A percentile compares a stretch with the other conserved stretches of the same genome.
Conservation (phyloP, 169 alveolate species). For the Condylostoma magnum region DNA sequence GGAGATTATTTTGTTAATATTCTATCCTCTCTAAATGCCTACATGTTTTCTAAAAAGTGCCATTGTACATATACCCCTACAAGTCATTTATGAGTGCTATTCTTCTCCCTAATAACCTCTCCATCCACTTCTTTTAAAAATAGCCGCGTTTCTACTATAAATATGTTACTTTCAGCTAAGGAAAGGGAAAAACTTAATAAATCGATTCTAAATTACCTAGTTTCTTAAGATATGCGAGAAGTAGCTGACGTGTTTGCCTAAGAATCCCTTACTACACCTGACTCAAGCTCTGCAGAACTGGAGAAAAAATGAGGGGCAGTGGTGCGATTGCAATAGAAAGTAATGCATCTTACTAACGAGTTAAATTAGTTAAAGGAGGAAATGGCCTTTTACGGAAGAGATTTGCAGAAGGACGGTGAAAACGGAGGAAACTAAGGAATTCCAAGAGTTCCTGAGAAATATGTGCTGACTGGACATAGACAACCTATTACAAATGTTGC, state of each 20-base stretch:
- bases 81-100: too few species aligned
- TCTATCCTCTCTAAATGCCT: too few species aligned
- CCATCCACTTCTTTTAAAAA: too few species aligned
- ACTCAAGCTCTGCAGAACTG: constrained; percentile 11
- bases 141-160: too few species aligned
- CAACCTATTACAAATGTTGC: constrained; percentile 54
- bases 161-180: constrained; percentile 19
- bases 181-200: constrained; percentile 44
- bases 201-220: constrained; percentile 47
- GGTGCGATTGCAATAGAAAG: constrained; percentile 57
- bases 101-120: too few species aligned
- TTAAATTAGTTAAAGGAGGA: constrained; percentile 55
- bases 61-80: too few species aligned
- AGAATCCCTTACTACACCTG: constrained; percentile 25
- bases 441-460: constrained; percentile 55
- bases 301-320: constrained; percentile 76
- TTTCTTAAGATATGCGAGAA: constrained; percentile 2
- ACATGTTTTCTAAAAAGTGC: too few species aligned
- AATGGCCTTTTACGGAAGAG: constrained; percentile 32
- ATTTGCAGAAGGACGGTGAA: constrained; percentile 9
- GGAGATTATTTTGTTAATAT: too few species aligned
- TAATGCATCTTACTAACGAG: constrained; percentile 56
- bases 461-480: constrained; percentile 57
- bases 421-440: constrained; percentile 34
- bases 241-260: constrained; percentile 31